Evolutionary conservation across 192 early-diverging fungal genomes (phyloP), one percentile per base, ranked within the genome.

Genomic region (Rhizoclosmatium sp.): DNA sequence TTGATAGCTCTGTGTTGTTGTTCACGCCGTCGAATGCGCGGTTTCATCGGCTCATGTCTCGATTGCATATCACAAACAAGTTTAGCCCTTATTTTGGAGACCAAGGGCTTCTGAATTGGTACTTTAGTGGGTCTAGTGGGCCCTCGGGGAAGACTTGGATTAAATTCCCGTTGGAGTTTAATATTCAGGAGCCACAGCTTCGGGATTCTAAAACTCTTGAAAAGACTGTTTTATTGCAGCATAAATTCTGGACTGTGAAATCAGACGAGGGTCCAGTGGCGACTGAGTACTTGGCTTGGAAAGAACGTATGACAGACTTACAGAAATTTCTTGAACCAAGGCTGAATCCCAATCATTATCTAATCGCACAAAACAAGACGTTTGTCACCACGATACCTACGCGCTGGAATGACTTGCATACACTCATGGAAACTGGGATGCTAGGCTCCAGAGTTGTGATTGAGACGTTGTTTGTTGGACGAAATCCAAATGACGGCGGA

Each of bases 131-230:
- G 23, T 7, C 12, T 65, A 21, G 9, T 10, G 23, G 9, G 51
- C 16, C 51, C 16, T 54, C 51, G 7, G 5, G 41, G 7, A 7
- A 65, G 12, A 5, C 23, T 10, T 65, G 62, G 62, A 65, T 10
- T 10, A 7, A 21, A 5, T 21, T 69, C 31, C 67, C 67, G 10
- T 69, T 42, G 31, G 67, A 69, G 46, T 69, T 14, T 21, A 23
- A 69, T 21, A 21, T 45, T 14, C 67, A 69, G 67, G 31, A 69
- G 12, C 67, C 67, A 21, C 42, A 47, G 9, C 46, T 69, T 16
- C 51, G 51, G 16, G 51, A 54, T 54, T 7, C 51, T 12, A 54
- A 7, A 54, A 54, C 16, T 16, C 16, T 54, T 7, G 16, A 54
- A 16, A 54, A 54, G 5, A 12, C 51, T 12, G 51, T 54, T 54